Base-by-base conservation (phyloP, 345 rosid genomes). In the Kandelia obovata region DNA sequence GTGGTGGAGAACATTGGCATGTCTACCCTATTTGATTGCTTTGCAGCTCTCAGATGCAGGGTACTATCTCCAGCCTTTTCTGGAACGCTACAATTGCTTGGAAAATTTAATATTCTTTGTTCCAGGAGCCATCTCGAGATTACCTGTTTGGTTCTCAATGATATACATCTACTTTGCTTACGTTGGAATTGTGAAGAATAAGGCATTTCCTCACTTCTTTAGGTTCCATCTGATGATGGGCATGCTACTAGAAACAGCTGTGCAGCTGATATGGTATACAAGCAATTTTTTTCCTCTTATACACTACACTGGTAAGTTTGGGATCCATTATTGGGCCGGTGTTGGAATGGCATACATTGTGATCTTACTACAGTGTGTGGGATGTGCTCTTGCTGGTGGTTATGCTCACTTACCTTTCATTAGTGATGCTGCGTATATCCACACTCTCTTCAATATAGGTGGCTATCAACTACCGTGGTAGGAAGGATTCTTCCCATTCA, bases 161-260 rank as follows among this genome's bases (percentile, higher is more conserved):
- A 30, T 79, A 0, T 91, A 91, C 71, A 88, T 86, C 73, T 85
- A 73, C 74, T 25, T 82, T 23, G 83, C 86, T 31, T 89, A 86
- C 55, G 16, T 79, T 26, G 81, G 86, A 47, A 76, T 94, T 0
- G 95, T 89, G 78, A 89, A 79, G 84, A 91, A 89, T 71, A 87
- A 79, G 70, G 76, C 84, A 0, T 78, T 79, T 78, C 95, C 98
- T 73, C 98, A 89, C 75, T 91, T 81, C 87, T 75, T 93, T 3
- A 80, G 96, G 83, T 86, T 87, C 84, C 96, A 93, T 73, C 62
- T 93, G 78, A 89, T 91, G 95, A 86, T 93, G 96, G 98, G 92
- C 31, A 78, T 93, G 87, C 75, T 93, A 61, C 46, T 93, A 47
- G 97, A 94, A 71, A 89, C 87, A 15, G 76, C 81, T 20, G 46